Evolutionary conservation across 768 basidiomycete genomes (phyloP), one percentile per base, ranked within the genome.

Genomic region (Astraeus odoratus): DNA sequence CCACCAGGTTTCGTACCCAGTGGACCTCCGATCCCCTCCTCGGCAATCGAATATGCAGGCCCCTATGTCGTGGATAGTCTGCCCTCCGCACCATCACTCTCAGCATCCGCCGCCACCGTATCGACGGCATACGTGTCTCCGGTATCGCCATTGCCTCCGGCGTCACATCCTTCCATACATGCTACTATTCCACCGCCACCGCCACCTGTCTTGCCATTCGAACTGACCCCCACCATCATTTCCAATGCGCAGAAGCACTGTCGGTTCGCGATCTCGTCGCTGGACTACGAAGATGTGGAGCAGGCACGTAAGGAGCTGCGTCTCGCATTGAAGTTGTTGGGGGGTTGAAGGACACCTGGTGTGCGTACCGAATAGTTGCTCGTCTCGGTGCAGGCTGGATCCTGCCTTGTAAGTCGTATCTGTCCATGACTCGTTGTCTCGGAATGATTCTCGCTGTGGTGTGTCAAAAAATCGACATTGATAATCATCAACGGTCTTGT

Each of bases 211-310:
- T 38, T 51, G 18, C 41, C 58, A 15, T 43, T 47, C 18, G 80
- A 81, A 25, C 64, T 92, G 37, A 78, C 85, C 1, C 80, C 86
- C 4, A 69, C 68, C 42, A 58, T 81, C 43, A 75, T 96, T 20
- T 72, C 81, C 16, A 79, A 83, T 50, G 80, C 78, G 12, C 94
- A 99, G 72, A 96, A 88, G 59, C 92, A 94, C 55, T 92, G 92
- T 54, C 76, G 78, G 43, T 96, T 86, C 67, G 95, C 95, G 6
- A 89, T 97, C 46, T 91, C 88, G 24, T 81, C 96, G n/a, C 70
- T 99, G 44, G 92, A 97, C 58, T 97, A 94, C 60, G 95, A 98
- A 59, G 95, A 99, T 63, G 72, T 74, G 8, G 85, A 86, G 51
- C 86, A 88, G 55, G 95, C 95, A 15, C 75, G 77, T 57, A 83